A percentile compares a stretch with the other conserved stretches of the same genome.
Evolutionary conservation across 2,329 filamentous ascomycete genomes (phyloP).

Genomic region (Geoglossum cookeanum): DNA sequence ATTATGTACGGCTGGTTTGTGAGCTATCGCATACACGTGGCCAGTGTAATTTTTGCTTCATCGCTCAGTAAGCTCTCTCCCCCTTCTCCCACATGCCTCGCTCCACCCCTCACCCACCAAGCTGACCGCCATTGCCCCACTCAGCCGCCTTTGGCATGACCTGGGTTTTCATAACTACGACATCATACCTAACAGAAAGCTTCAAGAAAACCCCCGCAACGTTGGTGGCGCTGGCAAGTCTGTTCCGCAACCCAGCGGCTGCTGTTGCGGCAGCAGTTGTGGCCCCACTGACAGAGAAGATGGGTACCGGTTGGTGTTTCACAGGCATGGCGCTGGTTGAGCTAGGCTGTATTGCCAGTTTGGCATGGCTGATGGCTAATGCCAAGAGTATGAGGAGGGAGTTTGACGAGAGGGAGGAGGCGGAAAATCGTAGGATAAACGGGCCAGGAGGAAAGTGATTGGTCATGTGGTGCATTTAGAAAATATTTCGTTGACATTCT

Average conservation of each 20-base stretch:
- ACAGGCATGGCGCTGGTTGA: slow-evolving; percentile 21
- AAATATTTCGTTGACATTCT: no score
- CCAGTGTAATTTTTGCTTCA: slow-evolving; percentile 15
- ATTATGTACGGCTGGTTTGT: slow-evolving; percentile 25
- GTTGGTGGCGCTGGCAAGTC: slow-evolving; percentile 22
- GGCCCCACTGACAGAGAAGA: slow-evolving; percentile 15
- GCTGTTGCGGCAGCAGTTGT: slow-evolving; percentile 22
- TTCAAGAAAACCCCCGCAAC: slow-evolving; percentile 22
- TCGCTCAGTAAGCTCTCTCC: slow-evolving; percentile 11
- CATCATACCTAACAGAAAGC: slow-evolving; percentile 24
- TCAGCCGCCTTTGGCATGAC: slow-evolving; percentile 19
- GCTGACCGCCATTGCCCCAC: no score
- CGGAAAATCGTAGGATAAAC: background rate
- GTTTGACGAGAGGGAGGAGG: background rate
- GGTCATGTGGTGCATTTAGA: no score
- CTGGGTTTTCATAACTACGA: slow-evolving; percentile 25
- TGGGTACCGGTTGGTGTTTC: slow-evolving; percentile 24
- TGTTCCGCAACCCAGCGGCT: slow-evolving; percentile 23
- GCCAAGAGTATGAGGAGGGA: no score
- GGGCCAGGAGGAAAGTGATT: no score
- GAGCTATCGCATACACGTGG: slow-evolving; percentile 14
- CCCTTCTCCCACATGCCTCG: no score
- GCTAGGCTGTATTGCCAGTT: slow-evolving; percentile 9
- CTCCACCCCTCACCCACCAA: no score
- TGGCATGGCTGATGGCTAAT: slow-evolving; percentile 3